A percentile compares a stretch with the other conserved stretches of the same genome.
Evolutionary conservation across 176 grass and related monocot genomes (phyloP).

Genomic region (Sorghum bicolor): Sorghum_bicolor_NCBIv3 NC_012871.2:72195001-72195500

Average conservation of each 20-base stretch:
- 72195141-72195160: not conserved
- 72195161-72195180: not conserved
- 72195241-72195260: slow-evolving; percentile 21
- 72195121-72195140: not conserved
- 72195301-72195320: not conserved
- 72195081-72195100: not conserved
- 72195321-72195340: not conserved
- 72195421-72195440: not conserved
- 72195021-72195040: not conserved
- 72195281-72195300: too few relatives aligned
- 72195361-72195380: too few relatives aligned
- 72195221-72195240: not conserved
- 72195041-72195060: not conserved
- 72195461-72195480: too few relatives aligned
- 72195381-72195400: not conserved
- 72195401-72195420: not conserved
- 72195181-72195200: not conserved
- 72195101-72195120: not conserved
- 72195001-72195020: slow-evolving; percentile 18
- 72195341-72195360: not conserved
- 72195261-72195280: not conserved
- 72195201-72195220: slow-evolving; percentile 11
- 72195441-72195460: not conserved
- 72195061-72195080: not conserved
- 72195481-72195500: too few relatives aligned